These are phyloP conservation scores for Alternaria angustiovoidea DNA, from an alignment of 2,329 filamentous ascomycete genomes.

Conservation along the genomic window DNA sequence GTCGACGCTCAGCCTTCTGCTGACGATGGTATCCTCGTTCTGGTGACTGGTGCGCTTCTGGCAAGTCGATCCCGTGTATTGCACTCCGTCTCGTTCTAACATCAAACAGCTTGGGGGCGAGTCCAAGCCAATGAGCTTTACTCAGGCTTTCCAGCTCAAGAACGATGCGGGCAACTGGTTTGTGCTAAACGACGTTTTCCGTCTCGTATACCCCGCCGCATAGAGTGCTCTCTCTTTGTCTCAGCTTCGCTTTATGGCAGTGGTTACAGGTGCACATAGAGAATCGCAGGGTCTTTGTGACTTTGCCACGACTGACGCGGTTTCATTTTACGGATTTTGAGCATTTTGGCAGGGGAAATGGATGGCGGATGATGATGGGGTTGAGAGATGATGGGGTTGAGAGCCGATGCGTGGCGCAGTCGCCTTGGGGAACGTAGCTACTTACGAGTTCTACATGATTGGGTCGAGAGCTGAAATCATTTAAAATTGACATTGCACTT, in stretches of 20 bases:
- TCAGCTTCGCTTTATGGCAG: neutral
- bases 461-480: neutral
- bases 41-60: constrained; percentile 86
- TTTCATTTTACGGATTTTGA: constrained; percentile 16
- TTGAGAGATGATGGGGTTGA: constrained; percentile 7
- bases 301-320: constrained; percentile 8
- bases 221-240: constrained; percentile 29
- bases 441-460: neutral
- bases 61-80: constrained; percentile 60
- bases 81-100: constrained; percentile 18
- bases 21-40: constrained; percentile 76
- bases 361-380: constrained; percentile 4
- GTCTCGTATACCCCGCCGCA: constrained; percentile 73
- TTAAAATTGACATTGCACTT: neutral
- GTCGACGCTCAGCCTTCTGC: constrained; percentile 83
- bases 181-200: constrained; percentile 95
- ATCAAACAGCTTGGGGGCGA: constrained; percentile 78
- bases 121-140: constrained; percentile 87
- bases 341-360: constrained; percentile 23
- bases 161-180: constrained; percentile 76
- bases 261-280: neutral
- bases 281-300: constrained; percentile 1
- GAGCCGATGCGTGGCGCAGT: neutral
- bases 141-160: constrained; percentile 85
- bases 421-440: neutral